Evolutionary conservation across 148 eudicot genomes (phyloP).

Genomic region (Silene latifolia): DNA sequence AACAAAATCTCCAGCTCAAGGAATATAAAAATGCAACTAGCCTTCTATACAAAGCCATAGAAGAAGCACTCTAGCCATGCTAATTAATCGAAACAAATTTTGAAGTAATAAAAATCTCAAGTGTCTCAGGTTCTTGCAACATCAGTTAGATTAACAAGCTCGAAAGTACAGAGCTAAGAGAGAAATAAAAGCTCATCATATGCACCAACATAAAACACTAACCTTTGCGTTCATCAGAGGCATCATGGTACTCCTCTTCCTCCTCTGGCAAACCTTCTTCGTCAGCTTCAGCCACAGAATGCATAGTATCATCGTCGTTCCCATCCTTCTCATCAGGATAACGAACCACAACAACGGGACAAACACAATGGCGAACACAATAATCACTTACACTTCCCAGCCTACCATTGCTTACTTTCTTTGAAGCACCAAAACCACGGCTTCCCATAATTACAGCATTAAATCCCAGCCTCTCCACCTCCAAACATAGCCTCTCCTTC

Average conservation of each 20-base stretch:
- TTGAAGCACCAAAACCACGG: slow-evolving; percentile 84
- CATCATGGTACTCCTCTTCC: slow-evolving; percentile 65
- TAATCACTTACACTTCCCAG: slow-evolving; percentile 94
- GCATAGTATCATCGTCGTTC: slow-evolving; percentile 41
- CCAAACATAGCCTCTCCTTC: slow-evolving; percentile 83
- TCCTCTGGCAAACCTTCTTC: slow-evolving; percentile 39
- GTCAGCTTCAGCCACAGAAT: slow-evolving; percentile 42
- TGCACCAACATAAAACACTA: not conserved
- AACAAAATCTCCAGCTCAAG: no score
- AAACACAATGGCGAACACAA: slow-evolving; percentile 88
- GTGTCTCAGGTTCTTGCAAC: not conserved
- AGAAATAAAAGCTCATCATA: slow-evolving; percentile 3
- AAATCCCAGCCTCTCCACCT: slow-evolving; percentile 83
- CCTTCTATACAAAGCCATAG: not conserved
- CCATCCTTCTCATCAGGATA: slow-evolving; percentile 83
- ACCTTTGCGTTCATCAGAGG: slow-evolving; percentile 68
- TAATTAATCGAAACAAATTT: not conserved
- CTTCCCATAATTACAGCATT: slow-evolving; percentile 89
- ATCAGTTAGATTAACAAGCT: not conserved
- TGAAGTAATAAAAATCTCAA: not conserved
- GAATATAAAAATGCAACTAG: no score
- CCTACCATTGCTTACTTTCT: slow-evolving; percentile 54
- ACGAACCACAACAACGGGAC: slow-evolving; percentile 89
- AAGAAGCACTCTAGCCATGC: not conserved
- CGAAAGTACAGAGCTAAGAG: not conserved